phyloP scores from a whole-genome alignment of 2,329 filamentous ascomycete species.

The Claviceps sp. region DNA sequence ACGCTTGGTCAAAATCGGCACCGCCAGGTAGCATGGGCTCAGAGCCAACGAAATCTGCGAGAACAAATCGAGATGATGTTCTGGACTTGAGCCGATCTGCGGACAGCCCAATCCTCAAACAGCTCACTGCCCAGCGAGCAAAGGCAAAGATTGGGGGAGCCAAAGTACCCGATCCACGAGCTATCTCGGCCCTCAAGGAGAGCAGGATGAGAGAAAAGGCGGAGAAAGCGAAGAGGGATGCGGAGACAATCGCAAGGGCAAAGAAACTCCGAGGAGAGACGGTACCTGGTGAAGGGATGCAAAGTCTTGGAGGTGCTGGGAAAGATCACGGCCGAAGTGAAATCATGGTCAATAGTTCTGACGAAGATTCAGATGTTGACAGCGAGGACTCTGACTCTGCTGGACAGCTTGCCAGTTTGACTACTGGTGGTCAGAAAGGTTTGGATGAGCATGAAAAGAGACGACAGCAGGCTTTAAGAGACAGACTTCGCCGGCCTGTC shows the following conservation, averaged over 20 bases:
- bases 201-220: slow-evolving; percentile 64
- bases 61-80: slow-evolving; percentile 33
- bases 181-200: slow-evolving; percentile 43
- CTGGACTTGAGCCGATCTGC: slow-evolving; percentile 32
- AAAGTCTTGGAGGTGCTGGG: slow-evolving; percentile 56
- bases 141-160: slow-evolving; percentile 15
- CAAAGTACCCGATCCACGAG: slow-evolving; percentile 22
- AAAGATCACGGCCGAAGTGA: slow-evolving; percentile 75
- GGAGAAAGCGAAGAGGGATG: slow-evolving; percentile 59
- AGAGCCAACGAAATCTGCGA: slow-evolving; percentile 13
- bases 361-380: slow-evolving; percentile 59
- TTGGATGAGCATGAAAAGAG: slow-evolving; percentile 34
- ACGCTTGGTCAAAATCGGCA: slow-evolving; percentile 46
- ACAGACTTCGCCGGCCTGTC: slow-evolving; percentile 55
- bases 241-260: slow-evolving; percentile 56
- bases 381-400: slow-evolving; percentile 45
- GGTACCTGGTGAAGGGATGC: slow-evolving; percentile 54
- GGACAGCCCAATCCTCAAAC: slow-evolving; percentile 34
- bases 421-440: slow-evolving; percentile 32
- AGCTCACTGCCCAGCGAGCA: slow-evolving; percentile 27
- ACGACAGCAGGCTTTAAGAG: slow-evolving; percentile 33
- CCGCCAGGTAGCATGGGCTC: slow-evolving; percentile 13
- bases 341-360: slow-evolving; percentile 80
- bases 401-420: slow-evolving; percentile 32
- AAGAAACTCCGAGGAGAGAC: slow-evolving; percentile 31